Base-by-base conservation (phyloP, 75 land plant species). In the Selaginella moellendorffii region DNA sequence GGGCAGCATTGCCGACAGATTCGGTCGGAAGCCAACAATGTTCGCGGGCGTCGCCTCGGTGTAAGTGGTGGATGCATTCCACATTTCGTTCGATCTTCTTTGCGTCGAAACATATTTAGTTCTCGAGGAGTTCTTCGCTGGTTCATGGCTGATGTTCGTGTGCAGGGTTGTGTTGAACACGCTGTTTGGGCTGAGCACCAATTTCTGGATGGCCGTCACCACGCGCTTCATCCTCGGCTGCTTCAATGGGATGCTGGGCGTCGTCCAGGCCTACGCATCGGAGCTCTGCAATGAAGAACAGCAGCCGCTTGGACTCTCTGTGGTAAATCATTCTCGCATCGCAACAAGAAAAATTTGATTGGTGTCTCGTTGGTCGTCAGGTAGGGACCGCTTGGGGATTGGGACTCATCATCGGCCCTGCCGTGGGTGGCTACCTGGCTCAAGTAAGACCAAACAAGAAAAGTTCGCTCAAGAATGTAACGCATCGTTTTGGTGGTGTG, bases 351-450 rank as follows among this genome's bases (percentile, higher is more conserved):
- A n/a, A n/a, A 18, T 36, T 0, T 21, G 61, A 25, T 25, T 25
- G 24, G 8, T 10, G 1, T 22, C 0, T 14, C 21, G 26, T 62
- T 8, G 28, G 29, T 25, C 22, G 24, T 14, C 27, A 84, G 87
- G 75, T 84, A 24, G 76, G 80, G 59, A 78, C 85, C 24, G 67
- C 73, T 30, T 70, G 87, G 80, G 82, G 82, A 8, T 71, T 82
- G 24, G 87, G 87, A 24, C 61, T 84, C 30, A 79, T 84, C 14
- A 61, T 84, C 54, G 87, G 87, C 62, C 87, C 87, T 31, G 87
- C 87, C 22, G 18, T 84, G 29, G 87, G 87, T 30, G 87, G 87
- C 8, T 79, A 76, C 53, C 66, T 84, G 52, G 78, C 87, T 26
- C 87, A 79, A 82, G 87, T n/a, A n/a, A n/a, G n/a, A n/a, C n/a